Evolutionary conservation across 306 rosid species (phyloP), one percentile per base, ranked within the genome.

Genomic region (Ziziphus jujuba): DNA sequence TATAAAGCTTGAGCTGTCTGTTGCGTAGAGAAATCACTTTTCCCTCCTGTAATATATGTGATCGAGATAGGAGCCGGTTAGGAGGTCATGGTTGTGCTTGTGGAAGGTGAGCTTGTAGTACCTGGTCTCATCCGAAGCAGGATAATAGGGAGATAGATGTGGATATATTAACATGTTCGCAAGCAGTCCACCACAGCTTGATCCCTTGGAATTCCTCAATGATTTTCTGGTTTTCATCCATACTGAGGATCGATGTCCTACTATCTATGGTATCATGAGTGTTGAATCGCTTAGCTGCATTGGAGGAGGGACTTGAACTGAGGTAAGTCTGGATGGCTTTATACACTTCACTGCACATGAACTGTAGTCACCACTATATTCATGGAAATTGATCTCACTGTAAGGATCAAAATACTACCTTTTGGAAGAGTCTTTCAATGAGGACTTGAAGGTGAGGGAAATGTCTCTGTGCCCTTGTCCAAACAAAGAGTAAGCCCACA

Each of bases 331-430:
- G 77, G 19, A 88, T 79, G n/a, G n/a, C n/a, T n/a, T n/a, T n/a
- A n/a, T n/a, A n/a, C n/a, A n/a, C n/a, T n/a, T n/a, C n/a, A n/a
- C n/a, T n/a, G n/a, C n/a, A n/a, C n/a, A n/a, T n/a, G n/a, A n/a
- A n/a, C n/a, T n/a, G n/a, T n/a, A n/a, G n/a, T n/a, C n/a, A n/a
- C n/a, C n/a, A n/a, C n/a, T n/a, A n/a, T n/a, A 67, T 53, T 91
- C 92, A 73, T 88, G 65, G 84, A 91, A 88, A n/a, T 87, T 86
- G 71, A 91, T 88, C 65, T 82, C 86, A 74, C 86, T 77, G 35
- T 81, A 88, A 64, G 95, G 97, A 73, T 88, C 87, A 7, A 90
- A 35, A 10, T 65, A 60, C 23, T 58, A 87, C 19, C 54, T 81
- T 84, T 20, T 87, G 91, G 9, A 84, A 17, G 73, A 82, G 57